These are phyloP conservation scores for Arctium lappa DNA, from an alignment of 129 eudicot species.

Conservation along the genomic window DNA sequence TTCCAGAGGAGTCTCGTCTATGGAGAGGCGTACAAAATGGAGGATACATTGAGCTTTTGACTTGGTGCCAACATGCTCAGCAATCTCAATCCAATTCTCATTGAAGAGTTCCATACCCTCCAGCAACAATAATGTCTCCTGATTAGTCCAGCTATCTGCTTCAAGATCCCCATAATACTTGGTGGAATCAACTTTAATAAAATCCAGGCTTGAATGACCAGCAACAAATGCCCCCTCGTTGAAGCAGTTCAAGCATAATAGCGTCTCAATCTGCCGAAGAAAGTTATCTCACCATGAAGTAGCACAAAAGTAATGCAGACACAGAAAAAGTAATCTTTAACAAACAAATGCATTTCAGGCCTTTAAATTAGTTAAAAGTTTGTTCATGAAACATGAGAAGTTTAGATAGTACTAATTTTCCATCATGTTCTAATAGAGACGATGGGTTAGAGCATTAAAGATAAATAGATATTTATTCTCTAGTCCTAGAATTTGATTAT, in stretches of 20 bases:
- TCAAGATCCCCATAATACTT: conserved; percentile 74
- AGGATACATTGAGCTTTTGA: conserved; percentile 91
- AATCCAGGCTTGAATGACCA: conserved; percentile 97
- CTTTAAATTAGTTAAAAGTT: background rate
- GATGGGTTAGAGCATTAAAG: background rate
- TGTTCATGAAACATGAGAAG: background rate
- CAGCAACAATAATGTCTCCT: conserved; percentile 85
- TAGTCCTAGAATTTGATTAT: background rate
- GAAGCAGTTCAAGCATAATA: conserved; percentile 80
- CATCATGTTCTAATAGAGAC: background rate
- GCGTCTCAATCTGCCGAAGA: conserved; percentile 56
- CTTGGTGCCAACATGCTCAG: conserved; percentile 90
- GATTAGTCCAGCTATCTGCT: conserved; percentile 90
- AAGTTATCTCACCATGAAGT: conserved; percentile 18
- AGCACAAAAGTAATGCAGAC: background rate
- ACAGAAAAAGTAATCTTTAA: background rate
- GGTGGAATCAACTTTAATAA: conserved; percentile 53
- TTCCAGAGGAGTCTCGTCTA: conserved; percentile 69
- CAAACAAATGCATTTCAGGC: background rate
- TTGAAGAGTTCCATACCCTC: conserved; percentile 75
- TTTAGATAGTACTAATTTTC: background rate
- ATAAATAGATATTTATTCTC: background rate
- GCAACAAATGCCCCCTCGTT: conserved; percentile 77
- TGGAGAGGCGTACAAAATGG: conserved; percentile 83
- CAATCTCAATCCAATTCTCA: conserved; percentile 87